phyloP scores from a whole-genome alignment of 768 basidiomycete genomes.

The Boletus reticuloceps region DNA sequence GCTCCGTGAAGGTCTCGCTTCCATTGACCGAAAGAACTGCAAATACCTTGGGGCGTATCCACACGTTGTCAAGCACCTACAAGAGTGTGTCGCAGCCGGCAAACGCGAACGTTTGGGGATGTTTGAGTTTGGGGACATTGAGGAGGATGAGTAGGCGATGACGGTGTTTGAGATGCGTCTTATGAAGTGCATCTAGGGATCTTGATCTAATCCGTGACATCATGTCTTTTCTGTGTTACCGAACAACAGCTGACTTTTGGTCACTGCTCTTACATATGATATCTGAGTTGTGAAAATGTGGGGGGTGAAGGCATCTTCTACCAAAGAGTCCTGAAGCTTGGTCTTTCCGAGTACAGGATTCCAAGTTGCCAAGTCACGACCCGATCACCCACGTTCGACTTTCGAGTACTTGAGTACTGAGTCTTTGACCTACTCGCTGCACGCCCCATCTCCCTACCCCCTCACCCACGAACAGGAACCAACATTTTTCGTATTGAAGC shows the following conservation, averaged over 20 bases:
- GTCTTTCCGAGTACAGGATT: neutral
- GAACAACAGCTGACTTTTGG: neutral
- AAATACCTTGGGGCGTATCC: slow-evolving; percentile 72
- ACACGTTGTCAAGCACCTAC: slow-evolving; percentile 60
- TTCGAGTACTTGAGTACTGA: no score
- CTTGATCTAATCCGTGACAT: slow-evolving; percentile 13
- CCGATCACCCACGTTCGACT: no score
- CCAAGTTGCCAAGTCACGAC: neutral
- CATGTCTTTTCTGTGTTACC: neutral
- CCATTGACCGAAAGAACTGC: slow-evolving; percentile 75
- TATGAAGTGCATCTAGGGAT: slow-evolving; percentile 12
- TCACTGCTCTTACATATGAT: neutral
- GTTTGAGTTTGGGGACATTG: slow-evolving; percentile 91
- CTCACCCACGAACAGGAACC: neutral
- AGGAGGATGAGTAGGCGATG: slow-evolving; percentile 62
- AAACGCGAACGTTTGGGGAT: slow-evolving; percentile 77
- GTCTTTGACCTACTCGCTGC: neutral
- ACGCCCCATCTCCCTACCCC: neutral
- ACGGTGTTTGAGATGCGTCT: slow-evolving; percentile 12
- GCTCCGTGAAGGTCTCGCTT: slow-evolving; percentile 82
- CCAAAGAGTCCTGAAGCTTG: no score
- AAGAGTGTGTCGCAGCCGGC: slow-evolving; percentile 57
- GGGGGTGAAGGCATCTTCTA: no score
- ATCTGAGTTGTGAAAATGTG: slow-evolving; percentile 1
- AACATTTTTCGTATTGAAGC: neutral